These are phyloP conservation scores for Yamadazyma insecticola DNA, from an alignment of 805 yeast species.

Conservation along the genomic window DNA sequence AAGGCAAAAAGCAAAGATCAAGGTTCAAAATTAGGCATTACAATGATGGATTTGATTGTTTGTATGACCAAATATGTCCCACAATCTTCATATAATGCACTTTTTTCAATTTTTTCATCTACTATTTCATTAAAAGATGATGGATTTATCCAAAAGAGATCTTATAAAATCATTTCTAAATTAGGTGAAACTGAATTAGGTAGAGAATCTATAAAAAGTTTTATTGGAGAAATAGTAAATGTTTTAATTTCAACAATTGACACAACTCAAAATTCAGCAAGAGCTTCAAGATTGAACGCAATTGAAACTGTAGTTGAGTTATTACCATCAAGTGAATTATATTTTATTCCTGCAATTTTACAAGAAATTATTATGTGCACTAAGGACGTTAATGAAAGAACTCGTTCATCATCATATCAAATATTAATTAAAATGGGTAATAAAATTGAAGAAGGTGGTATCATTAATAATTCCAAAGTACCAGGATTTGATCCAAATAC, in stretches of 20 bases:
- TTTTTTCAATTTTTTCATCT: constrained; percentile 71
- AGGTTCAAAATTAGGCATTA: constrained; percentile 58
- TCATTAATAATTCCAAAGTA: constrained; percentile 58
- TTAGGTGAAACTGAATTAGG: constrained; percentile 70
- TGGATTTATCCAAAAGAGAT: constrained; percentile 79
- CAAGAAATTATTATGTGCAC: constrained; percentile 89
- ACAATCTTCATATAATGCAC: constrained; percentile 59
- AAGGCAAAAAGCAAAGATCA: constrained; percentile 12
- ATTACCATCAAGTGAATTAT: constrained; percentile 60
- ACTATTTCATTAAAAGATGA: constrained; percentile 53
- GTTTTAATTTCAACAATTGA: constrained; percentile 57
- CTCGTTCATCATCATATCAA: constrained; percentile 76
- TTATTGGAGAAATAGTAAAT: constrained; percentile 54
- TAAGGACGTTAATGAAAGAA: constrained; percentile 88
- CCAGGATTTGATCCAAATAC: constrained; percentile 62
- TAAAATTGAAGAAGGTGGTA: constrained; percentile 67
- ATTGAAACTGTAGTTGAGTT: constrained; percentile 55
- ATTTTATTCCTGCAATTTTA: constrained; percentile 74
- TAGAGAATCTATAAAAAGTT: constrained; percentile 44
- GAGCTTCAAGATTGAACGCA: constrained; percentile 74
- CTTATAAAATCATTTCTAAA: constrained; percentile 72
- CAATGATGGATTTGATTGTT: constrained; percentile 89
- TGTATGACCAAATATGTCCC: constrained; percentile 86
- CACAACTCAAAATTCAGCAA: constrained; percentile 64
- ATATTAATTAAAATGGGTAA: constrained; percentile 77